phyloP scores from a whole-genome alignment of 2,329 filamentous ascomycete species.

The Colletotrichum aenigma region DNA sequence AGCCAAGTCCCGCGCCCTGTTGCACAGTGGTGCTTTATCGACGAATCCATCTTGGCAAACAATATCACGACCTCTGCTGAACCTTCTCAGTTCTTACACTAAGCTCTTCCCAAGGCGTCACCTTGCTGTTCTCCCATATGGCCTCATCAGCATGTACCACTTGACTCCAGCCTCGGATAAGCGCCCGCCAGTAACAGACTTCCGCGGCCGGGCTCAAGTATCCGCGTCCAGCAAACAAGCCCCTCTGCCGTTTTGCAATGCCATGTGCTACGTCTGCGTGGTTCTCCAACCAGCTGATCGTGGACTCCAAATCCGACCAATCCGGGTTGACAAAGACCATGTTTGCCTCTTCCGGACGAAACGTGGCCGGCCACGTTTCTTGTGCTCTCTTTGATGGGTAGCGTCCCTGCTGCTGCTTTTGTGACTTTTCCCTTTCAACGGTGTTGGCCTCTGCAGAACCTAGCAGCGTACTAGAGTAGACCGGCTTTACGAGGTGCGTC shows the following conservation, averaged over 20 bases:
- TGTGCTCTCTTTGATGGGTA: background rate
- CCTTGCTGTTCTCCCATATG: background rate
- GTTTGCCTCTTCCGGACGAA: conserved; percentile 42
- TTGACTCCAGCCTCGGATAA: conserved; percentile 51
- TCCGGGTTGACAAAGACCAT: conserved; percentile 55
- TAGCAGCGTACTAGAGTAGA: conserved; percentile 40
- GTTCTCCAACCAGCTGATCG: conserved; percentile 48
- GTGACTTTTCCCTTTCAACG: no score
- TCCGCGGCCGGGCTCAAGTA: conserved; percentile 56
- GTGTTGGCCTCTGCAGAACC: background rate
- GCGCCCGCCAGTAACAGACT: conserved; percentile 56
- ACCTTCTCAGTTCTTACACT: background rate
- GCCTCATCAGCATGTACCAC: conserved; percentile 40
- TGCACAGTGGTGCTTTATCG: background rate
- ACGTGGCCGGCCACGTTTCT: conserved; percentile 42
- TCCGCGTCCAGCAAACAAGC: conserved; percentile 43
- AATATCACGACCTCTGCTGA: background rate
- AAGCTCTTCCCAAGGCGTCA: conserved; percentile 22
- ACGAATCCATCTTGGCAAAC: background rate
- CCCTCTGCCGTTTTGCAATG: conserved; percentile 52
- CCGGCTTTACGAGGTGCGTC: conserved; percentile 50
- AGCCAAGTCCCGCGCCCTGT: background rate
- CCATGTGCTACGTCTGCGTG: conserved; percentile 47
- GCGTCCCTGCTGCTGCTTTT: background rate
- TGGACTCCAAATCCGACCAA: conserved; percentile 54